Conservation (phyloP, 2,329 filamentous ascomycete genomes). For the Beauveria medogensis region DNA sequence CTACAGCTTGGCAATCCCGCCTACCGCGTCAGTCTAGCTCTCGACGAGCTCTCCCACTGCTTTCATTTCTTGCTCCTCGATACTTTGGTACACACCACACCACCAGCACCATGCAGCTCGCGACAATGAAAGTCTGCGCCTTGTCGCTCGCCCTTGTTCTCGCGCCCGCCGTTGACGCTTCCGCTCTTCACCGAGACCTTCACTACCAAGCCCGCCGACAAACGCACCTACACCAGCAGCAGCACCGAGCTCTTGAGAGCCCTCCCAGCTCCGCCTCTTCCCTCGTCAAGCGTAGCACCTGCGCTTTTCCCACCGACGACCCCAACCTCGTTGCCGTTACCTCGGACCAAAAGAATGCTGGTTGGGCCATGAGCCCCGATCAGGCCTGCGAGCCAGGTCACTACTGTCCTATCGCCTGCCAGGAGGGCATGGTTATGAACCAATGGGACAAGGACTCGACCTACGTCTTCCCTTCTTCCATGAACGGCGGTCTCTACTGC, state of each 20-base stretch:
- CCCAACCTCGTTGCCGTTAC: conserved; percentile 61
- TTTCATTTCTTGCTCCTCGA: not conserved
- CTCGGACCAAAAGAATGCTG: conserved; percentile 55
- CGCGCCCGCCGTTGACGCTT: conserved; percentile 6
- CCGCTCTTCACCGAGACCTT: conserved; percentile 10
- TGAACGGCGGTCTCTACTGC: conserved; percentile 70
- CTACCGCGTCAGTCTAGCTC: not conserved
- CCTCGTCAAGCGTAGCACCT: conserved; percentile 48
- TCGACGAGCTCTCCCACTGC: not conserved
- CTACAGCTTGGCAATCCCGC: not conserved
- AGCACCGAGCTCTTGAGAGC: conserved; percentile 16
- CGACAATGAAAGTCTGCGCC: conserved; percentile 1
- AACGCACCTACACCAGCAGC: conserved; percentile 22
- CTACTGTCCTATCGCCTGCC: conserved; percentile 73
- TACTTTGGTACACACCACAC: not conserved
- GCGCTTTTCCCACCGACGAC: conserved; percentile 55
- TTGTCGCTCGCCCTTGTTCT: conserved; percentile 2
- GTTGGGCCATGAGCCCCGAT: conserved; percentile 75
- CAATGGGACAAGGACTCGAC: conserved; percentile 69
- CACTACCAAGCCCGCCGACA: conserved; percentile 30
- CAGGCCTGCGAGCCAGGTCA: conserved; percentile 56
- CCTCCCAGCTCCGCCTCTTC: conserved; percentile 15
- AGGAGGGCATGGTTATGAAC: conserved; percentile 64
- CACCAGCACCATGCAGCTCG: conserved; percentile 2
- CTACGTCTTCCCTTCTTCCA: conserved; percentile 62